phyloP scores from a whole-genome alignment of 768 basidiomycete genomes.

The Astraeus odoratus region DNA sequence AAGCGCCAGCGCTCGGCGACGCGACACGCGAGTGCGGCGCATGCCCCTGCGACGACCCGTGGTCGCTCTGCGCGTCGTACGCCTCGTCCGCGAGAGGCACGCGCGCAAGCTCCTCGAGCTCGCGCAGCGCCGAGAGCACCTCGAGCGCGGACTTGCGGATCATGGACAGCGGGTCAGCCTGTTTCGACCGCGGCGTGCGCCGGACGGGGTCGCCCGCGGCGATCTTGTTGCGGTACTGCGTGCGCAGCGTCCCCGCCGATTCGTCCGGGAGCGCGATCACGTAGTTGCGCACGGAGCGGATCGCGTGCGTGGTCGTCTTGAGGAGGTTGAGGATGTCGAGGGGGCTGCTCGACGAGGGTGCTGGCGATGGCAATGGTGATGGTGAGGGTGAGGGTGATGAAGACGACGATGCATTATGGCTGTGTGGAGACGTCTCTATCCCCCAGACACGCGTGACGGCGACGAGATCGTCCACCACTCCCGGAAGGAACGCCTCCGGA shows the following conservation, averaged over 20 bases:
- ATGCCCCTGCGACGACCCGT: constrained; percentile 36
- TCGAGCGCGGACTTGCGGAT: constrained; percentile 79
- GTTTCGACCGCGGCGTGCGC: constrained; percentile 25
- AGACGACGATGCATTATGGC: constrained; percentile 2
- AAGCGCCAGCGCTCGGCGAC: constrained; percentile 38
- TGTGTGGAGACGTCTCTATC: constrained; percentile 26
- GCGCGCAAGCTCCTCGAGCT: constrained; percentile 72
- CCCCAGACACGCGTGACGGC: constrained; percentile 60
- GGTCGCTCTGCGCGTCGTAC: constrained; percentile 78
- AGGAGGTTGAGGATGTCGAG: constrained; percentile 66
- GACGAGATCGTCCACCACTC: constrained; percentile 68
- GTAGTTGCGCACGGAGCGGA: constrained; percentile 81
- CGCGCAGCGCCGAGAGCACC: constrained; percentile 71
- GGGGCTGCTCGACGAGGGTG: constrained; percentile 9
- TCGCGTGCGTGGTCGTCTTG: constrained; percentile 71
- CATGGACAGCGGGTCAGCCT: constrained; percentile 54
- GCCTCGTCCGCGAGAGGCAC: constrained; percentile 73
- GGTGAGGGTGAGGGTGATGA: constrained; percentile 13
- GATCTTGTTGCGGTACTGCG: constrained; percentile 51
- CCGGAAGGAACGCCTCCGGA: constrained; percentile 70
- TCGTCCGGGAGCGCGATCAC: constrained; percentile 78
- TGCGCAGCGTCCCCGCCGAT: constrained; percentile 45
- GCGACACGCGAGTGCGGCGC: constrained; percentile 33
- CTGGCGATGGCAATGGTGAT: not conserved
- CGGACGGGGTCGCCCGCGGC: constrained; percentile 25